Evolutionary conservation across 495 filamentous ascomycete genomes (phyloP), one percentile per base, ranked within the genome.

Genomic region (Filosporella fistucella): DNA sequence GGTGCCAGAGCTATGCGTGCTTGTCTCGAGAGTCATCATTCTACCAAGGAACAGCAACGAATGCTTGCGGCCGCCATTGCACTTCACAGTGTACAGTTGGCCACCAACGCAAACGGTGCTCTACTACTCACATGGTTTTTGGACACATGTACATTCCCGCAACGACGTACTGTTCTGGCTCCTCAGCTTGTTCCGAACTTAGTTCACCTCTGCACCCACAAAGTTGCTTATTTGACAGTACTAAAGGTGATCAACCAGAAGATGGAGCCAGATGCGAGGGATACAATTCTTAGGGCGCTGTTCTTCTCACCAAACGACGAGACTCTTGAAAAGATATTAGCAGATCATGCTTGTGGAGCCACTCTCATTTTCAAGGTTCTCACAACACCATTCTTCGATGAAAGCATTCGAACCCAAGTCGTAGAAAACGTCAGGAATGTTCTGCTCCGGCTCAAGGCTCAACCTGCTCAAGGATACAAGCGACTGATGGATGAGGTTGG

Each of bases 241-340:
- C 71, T 98, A 42, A 98, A 98, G 72, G 90, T 97, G 26, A 95
- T 98, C 66, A 98, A 98, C 66, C 93, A 98, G 64, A 88, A 91
- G 57, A 88, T 91, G 38, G 93, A 98, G 68, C 75, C 86, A 2
- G 91, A 96, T 42, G 93, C 93, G 4, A 80, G 94, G n/a, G 91
- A 97, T 57, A 86, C 78, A 21, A 86, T 98, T 32, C 75, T 97
- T 38, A 85, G 88, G 62, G 91, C 94, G 20, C 69, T 98, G 22
- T 98, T 98, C 78, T 96, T 96, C 69, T 91, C 89, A 28, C 81
- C 81, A 2, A 86, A 89, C 51, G 89, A 96, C 63, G 82, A 90
- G 54, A 80, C 86, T 7, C 66, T 98, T 43, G 89, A 96, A 61
- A 88, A 89, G 41, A 97, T 98, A 50, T 69, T 98, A 24, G 85